A percentile compares a stretch with the other conserved stretches of the same genome.
Evolutionary conservation across 345 rosid genomes (phyloP).

Genomic region (Heritiera littoralis): DNA sequence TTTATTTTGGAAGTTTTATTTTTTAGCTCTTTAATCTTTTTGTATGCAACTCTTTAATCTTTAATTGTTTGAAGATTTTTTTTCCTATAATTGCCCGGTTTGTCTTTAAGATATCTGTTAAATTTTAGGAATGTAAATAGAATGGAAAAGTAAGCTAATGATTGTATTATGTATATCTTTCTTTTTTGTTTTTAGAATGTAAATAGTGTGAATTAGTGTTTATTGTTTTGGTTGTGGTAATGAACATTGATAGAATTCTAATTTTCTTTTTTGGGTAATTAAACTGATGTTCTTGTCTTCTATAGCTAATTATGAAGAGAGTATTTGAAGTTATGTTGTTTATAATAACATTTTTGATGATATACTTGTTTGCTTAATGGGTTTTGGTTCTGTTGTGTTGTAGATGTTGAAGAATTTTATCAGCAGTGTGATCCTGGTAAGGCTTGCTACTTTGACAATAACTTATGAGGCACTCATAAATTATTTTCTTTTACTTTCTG

Average conservation of each 20-base stretch:
- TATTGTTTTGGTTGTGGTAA: not conserved
- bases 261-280: not conserved
- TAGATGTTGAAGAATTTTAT: conserved; percentile 65
- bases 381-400: conserved; percentile 27
- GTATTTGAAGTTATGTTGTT: not conserved
- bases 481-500: conserved; percentile 4
- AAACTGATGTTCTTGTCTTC: not conserved
- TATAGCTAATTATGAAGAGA: not conserved
- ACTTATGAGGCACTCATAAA: not conserved
- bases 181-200: not conserved
- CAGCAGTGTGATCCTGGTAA: conserved; percentile 75
- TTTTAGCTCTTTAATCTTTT: not conserved
- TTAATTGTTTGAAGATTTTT: not conserved
- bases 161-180: not conserved
- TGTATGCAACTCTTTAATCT: not conserved
- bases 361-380: conserved; percentile 17
- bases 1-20: not conserved
- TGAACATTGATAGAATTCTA: not conserved
- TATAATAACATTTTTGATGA: not conserved
- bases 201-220: not conserved
- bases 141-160: not conserved
- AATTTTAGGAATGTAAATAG: not conserved
- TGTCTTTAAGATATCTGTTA: not conserved
- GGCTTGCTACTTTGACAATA: conserved; percentile 20
- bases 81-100: not conserved